These are phyloP conservation scores for Lactarius psammicola DNA, from an alignment of 768 basidiomycete genomes.

Conservation along the genomic window DNA sequence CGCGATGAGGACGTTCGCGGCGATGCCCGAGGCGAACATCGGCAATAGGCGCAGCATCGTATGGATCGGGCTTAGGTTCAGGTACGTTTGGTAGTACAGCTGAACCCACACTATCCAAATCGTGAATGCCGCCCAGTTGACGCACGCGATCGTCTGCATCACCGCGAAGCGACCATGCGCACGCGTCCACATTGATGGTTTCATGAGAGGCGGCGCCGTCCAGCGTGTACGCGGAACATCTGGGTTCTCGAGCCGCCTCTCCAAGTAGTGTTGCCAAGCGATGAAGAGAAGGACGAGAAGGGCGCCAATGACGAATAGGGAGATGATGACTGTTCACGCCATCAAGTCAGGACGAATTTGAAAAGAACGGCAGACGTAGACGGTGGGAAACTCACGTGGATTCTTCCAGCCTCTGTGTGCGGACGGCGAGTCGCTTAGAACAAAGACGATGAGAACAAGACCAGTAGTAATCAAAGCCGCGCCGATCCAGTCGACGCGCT, in stretches of 20 bases:
- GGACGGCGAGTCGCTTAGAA: slow-evolving; percentile 63
- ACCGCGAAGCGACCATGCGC: slow-evolving; percentile 60
- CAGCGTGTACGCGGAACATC: slow-evolving; percentile 29
- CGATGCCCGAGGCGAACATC: slow-evolving; percentile 62
- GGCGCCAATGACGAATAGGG: slow-evolving; percentile 60
- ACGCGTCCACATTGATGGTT: slow-evolving; percentile 59
- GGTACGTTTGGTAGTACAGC: slow-evolving; percentile 73
- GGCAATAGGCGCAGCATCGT: slow-evolving; percentile 69
- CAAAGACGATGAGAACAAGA: slow-evolving; percentile 69
- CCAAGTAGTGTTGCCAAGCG: slow-evolving; percentile 64
- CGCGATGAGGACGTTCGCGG: slow-evolving; percentile 66
- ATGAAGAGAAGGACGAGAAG: slow-evolving; percentile 56
- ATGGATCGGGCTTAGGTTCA: slow-evolving; percentile 50
- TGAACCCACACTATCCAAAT: slow-evolving; percentile 56
- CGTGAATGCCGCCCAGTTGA: slow-evolving; percentile 60
- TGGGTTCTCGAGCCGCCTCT: slow-evolving; percentile 34
- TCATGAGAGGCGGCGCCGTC: slow-evolving; percentile 64
- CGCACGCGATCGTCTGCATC: slow-evolving; percentile 59
- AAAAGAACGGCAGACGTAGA: not conserved
- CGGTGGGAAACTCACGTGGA: slow-evolving; percentile 41
- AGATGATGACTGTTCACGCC: slow-evolving; percentile 64
- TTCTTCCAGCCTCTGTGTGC: slow-evolving; percentile 62
- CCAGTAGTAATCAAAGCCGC: slow-evolving; percentile 63
- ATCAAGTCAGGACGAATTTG: not conserved
- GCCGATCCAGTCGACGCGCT: slow-evolving; percentile 76